Evolutionary conservation across 1,139 yeast species (phyloP).

Genomic region (Pichia sp.): DNA sequence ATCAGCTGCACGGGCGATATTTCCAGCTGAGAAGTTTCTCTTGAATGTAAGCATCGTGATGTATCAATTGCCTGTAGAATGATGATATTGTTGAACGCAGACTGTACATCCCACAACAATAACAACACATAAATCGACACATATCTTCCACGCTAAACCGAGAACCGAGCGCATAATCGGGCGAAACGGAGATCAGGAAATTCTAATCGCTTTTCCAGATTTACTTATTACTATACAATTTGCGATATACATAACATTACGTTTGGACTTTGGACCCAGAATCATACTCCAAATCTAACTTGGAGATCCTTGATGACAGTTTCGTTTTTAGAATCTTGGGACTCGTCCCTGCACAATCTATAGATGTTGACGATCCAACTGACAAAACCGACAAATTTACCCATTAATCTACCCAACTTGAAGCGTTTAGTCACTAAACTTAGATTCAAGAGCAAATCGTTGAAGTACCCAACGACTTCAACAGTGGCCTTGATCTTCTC

Average conservation of each 20-base stretch:
- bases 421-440: conserved; percentile 23
- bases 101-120: too few relatives aligned
- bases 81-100: too few relatives aligned
- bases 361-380: conserved; percentile 32
- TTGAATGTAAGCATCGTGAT: background rate
- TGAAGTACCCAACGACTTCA: conserved; percentile 30
- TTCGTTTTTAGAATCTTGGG: conserved; percentile 5
- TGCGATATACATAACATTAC: too few relatives aligned
- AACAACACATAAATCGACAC: background rate
- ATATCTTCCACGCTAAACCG: too few relatives aligned
- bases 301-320: conserved; percentile 1
- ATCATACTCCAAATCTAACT: background rate
- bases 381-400: conserved; percentile 24
- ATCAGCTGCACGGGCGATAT: conserved; percentile 35
- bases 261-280: too few relatives aligned
- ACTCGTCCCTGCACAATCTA: conserved; percentile 28
- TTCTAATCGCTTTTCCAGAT: too few relatives aligned
- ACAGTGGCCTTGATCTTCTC: conserved; percentile 26
- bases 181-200: too few relatives aligned
- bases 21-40: background rate
- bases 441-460: conserved; percentile 29
- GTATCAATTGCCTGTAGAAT: too few relatives aligned
- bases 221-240: too few relatives aligned
- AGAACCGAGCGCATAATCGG: too few relatives aligned
- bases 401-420: conserved; percentile 23